phyloP scores from a whole-genome alignment of 2,329 filamentous ascomycete genomes.

The Penicillium sp. region DNA sequence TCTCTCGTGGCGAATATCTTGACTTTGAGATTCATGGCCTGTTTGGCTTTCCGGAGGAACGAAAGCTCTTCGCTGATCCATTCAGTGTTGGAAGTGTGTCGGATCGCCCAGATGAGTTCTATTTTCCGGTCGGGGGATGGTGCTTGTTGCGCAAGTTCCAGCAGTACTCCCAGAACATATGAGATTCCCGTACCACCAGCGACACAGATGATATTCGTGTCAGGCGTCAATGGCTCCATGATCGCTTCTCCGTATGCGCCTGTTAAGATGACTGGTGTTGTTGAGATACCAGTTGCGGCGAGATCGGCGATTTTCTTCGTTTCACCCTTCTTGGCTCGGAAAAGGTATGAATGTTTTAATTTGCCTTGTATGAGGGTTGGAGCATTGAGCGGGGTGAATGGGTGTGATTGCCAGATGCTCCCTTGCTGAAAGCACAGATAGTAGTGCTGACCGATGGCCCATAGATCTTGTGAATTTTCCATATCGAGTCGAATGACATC shows the following conservation, averaged over 20 bases:
- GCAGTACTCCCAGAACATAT: slow-evolving; percentile 58
- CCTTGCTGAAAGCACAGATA: slow-evolving; percentile 70
- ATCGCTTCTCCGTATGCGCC: slow-evolving; percentile 66
- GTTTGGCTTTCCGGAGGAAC: slow-evolving; percentile 48
- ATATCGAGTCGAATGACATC: slow-evolving; percentile 70
- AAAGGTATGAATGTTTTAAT: slow-evolving; percentile 35
- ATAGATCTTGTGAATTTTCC: slow-evolving; percentile 62
- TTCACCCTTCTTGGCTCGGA: slow-evolving; percentile 56
- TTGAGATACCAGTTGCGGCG: slow-evolving; percentile 28
- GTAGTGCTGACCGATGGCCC: slow-evolving; percentile 72
- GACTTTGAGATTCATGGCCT: slow-evolving; percentile 52
- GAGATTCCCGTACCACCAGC: slow-evolving; percentile 65
- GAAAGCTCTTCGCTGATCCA: slow-evolving; percentile 65
- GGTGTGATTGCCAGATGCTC: slow-evolving; percentile 73
- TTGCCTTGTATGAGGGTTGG: slow-evolving; percentile 44
- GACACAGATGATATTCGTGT: slow-evolving; percentile 54
- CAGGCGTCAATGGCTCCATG: slow-evolving; percentile 45
- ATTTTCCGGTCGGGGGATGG: slow-evolving; percentile 50
- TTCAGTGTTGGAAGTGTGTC: slow-evolving; percentile 57
- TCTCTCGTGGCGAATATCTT: slow-evolving; percentile 66
- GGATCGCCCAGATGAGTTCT: slow-evolving; percentile 69
- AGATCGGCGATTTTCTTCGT: slow-evolving; percentile 29
- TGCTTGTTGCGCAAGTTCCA: slow-evolving; percentile 36
- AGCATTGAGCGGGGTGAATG: slow-evolving; percentile 67
- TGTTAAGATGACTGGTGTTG: slow-evolving; percentile 63